Conservation (phyloP, 306 rosid genomes). For the Rubus parviflorus region DNA sequence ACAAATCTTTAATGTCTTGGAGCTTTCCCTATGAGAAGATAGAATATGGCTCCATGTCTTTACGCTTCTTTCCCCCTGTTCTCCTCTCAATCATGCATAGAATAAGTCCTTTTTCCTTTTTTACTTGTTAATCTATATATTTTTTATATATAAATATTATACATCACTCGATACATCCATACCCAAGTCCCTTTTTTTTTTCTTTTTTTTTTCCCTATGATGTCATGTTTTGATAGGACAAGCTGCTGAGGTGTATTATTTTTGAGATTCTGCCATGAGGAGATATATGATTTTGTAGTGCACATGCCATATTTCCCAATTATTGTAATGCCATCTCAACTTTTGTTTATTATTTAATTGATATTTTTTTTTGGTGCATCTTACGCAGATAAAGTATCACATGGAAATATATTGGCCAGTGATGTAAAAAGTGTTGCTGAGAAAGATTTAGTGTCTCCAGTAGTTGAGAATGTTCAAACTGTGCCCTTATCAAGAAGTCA, state of each 20-base stretch:
- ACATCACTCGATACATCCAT: background rate
- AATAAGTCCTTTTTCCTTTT: background rate
- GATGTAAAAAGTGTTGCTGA: slow-evolving; percentile 24
- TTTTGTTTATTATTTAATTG: slow-evolving; percentile 15
- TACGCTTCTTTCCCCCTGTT: background rate
- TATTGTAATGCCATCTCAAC: background rate
- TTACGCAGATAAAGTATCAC: slow-evolving; percentile 31
- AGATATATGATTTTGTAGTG: background rate
- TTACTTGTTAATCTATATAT: background rate
- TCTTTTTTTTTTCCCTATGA: background rate
- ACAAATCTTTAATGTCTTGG: background rate
- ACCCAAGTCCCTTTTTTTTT: background rate
- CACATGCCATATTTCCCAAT: background rate
- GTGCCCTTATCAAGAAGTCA: slow-evolving; percentile 38
- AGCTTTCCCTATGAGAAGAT: background rate
- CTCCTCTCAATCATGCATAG: background rate
- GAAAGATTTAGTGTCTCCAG: slow-evolving; percentile 36
- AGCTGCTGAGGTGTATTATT: background rate
- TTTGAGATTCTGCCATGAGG: background rate
- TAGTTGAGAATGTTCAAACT: slow-evolving; percentile 43
- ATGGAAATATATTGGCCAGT: slow-evolving; percentile 17
- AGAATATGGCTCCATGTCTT: background rate
- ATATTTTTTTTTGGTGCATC: background rate
- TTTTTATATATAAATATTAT: background rate
- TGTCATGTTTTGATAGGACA: background rate